phyloP scores from a whole-genome alignment of 805 yeast genomes.

The Suhomyces canberraensis region DNA sequence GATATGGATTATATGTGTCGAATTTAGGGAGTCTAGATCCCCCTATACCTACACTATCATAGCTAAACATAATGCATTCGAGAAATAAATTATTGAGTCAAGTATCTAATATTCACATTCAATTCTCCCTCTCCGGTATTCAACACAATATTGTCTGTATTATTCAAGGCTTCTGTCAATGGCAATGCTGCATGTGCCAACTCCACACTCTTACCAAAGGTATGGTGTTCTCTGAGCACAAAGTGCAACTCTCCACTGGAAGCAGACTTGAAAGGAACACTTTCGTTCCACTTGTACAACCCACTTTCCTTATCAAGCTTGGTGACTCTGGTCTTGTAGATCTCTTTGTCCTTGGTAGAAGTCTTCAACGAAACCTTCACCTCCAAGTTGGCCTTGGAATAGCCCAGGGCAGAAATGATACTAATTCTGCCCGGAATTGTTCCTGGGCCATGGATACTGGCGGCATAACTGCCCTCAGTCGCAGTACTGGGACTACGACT shows the following conservation, averaged over 20 bases:
- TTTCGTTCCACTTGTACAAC: conserved; percentile 55
- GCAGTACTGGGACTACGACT: conserved; percentile 19
- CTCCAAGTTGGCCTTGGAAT: conserved; percentile 38
- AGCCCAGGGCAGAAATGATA: conserved; percentile 46
- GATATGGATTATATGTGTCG: conserved; percentile 23
- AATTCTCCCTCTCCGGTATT: conserved; percentile 40
- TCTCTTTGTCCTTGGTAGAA: conserved; percentile 47
- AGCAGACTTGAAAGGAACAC: conserved; percentile 63
- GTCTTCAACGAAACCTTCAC: conserved; percentile 53
- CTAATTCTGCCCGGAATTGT: conserved; percentile 54
- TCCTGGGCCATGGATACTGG: conserved; percentile 32
- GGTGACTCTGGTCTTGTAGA: conserved; percentile 60
- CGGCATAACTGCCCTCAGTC: conserved; percentile 33
- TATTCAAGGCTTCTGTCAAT: conserved; percentile 49
- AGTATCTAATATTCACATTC: conserved; percentile 35
- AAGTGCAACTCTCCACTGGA: conserved; percentile 59
- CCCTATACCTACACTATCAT: too few species aligned
- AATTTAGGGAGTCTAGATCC: conserved; percentile 8
- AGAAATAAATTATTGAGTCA: too few species aligned
- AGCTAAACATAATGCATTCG: too few species aligned
- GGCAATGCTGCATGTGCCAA: conserved; percentile 57
- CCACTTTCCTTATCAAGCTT: conserved; percentile 48
- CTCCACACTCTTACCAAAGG: conserved; percentile 66
- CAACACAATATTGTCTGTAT: conserved; percentile 37
- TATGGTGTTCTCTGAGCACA: conserved; percentile 62